Base-by-base conservation (phyloP, 345 rosid species). In the Boechera stricta region DNA sequence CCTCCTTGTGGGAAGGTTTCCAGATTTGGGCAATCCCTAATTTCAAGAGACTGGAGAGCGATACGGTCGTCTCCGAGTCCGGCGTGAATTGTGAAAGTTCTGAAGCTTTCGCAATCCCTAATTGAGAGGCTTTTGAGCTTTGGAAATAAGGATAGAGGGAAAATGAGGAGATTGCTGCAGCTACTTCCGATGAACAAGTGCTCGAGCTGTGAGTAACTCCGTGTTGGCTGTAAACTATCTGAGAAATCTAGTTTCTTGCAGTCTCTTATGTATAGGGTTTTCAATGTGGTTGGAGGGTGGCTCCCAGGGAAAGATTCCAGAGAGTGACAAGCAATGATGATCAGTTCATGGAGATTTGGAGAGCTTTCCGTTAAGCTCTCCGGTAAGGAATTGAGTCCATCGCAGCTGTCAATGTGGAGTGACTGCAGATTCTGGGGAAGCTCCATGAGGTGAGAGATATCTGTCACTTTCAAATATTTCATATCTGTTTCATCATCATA, bases 11-110 rank as follows among this genome's bases (percentile, higher is more conserved):
- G 83, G 70, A 82, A 76, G 7, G 10, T 56, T 32, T 5, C 15
- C 49, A 82, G 68, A 13, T 76, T 79, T 10, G 85, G 83, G 58
- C 85, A 82, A 33, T 79, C 81, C 21, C 83, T 73, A 10, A 82
- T 76, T 45, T 74, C 79, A 5, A 74, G 31, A 15, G 79, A 53
- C 29, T 74, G 71, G 7, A 79, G 75, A 18, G 75, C 49, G 32
- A 79, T 54, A 12, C 73, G 71, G 26, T 74, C 79, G 53, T 74
- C 79, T 52, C 78, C 82, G 47, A 74, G 71, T 24, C 82, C 82
- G 28, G 52, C 72, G 39, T 67, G 78, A 51, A 69, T 45, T 0
- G 66, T 44, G 65, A 79, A 67, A 2, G 61, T 32, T 44, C 13
- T 68, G 82, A 79, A 79, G 74, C 77, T 74, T 69, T 53, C 67